Base-by-base conservation (phyloP, 352 stramenopile species). In the Globisporangium echinulatum region DNA sequence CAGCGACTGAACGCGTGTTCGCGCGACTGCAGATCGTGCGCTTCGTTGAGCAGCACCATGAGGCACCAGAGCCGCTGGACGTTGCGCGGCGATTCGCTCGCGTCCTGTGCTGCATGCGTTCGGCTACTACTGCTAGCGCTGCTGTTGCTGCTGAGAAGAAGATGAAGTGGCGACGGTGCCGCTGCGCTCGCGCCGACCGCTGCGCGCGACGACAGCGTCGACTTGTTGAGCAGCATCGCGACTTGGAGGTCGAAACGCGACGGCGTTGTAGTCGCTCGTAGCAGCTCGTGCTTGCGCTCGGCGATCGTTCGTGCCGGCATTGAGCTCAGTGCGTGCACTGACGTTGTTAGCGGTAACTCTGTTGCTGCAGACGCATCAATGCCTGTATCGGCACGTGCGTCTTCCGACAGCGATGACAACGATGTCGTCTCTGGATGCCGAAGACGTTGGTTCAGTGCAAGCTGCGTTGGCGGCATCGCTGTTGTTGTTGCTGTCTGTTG, bases 1-100 rank as follows among this genome's bases (percentile, higher is more conserved):
- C 81, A 90, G 19, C 78, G 75, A 67, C 77, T 79, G 36, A 75
- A 87, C 1, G 77, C 65, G 4, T 72, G 76, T 53, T 88, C 71
- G 17, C 77, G 70, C 7, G 75, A 83, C 15, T 83, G 67, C 50
- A 90, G 56, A 60, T 87, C 70, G 57, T 90, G 77, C 8, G 73
- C 75, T 52, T 88, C 77, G 58, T 84, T 87, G 5, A 90, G 61
- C 47, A 78, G 66, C 6, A 90, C 47, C 7, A 77, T 56, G 8
- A 90, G 52, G 1, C 69, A 82, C 80, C 80, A 90, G 37, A 90
- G 59, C 46, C 55, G 70, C 2, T 54, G 62, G 14, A 60, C 64
- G 25, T 76, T 77, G 14, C 63, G 69, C 13, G 63, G 69, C 38
- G 73, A 76, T 33, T 33, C 25, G 25, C 25, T 33, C 25, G 25